A percentile compares a stretch with the other conserved stretches of the same genome.
Conservation (phyloP, 2,329 filamentous ascomycete genomes). For the Coniochaeta ligniaria region DNA sequence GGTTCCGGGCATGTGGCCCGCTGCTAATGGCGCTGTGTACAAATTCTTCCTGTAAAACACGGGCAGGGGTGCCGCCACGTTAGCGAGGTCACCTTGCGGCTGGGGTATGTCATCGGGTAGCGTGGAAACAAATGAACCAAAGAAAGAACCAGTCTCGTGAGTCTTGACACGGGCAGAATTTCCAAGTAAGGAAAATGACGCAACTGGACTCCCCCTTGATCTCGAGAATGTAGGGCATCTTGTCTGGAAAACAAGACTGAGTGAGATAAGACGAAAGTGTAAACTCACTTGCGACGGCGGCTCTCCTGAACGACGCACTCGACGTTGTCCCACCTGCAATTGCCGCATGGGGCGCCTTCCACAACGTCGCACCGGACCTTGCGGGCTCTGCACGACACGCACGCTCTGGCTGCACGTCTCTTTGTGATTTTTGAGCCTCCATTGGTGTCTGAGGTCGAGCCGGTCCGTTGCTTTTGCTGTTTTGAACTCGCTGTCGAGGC, state of each 20-base stretch:
- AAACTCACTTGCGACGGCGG: slow-evolving; percentile 74
- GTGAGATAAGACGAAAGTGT: neutral
- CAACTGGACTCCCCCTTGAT: neutral
- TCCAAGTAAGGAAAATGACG: neutral
- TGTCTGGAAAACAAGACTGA: neutral
- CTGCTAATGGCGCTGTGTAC: slow-evolving; percentile 26
- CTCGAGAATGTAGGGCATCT: neutral
- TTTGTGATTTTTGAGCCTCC: slow-evolving; percentile 52
- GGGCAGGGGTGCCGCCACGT: slow-evolving; percentile 13
- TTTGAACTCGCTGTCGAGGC: neutral
- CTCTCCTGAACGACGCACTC: slow-evolving; percentile 74
- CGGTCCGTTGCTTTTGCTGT: slow-evolving; percentile 6
- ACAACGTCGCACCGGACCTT: slow-evolving; percentile 95
- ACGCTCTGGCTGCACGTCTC: slow-evolving; percentile 83
- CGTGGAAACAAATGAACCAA: neutral
- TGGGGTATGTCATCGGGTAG: neutral
- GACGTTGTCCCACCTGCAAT: slow-evolving; percentile 75
- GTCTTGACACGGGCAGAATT: neutral
- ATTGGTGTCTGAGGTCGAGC: slow-evolving; percentile 19
- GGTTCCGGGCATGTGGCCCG: slow-evolving; percentile 26
- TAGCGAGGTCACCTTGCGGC: neutral
- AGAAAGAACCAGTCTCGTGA: neutral
- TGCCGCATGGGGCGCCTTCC: slow-evolving; percentile 79
- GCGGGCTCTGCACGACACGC: slow-evolving; percentile 77
- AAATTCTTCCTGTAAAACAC: slow-evolving; percentile 33